Conservation (phyloP, 1,284 basidiomycete genomes). For the Irpex lacteus region DNA sequence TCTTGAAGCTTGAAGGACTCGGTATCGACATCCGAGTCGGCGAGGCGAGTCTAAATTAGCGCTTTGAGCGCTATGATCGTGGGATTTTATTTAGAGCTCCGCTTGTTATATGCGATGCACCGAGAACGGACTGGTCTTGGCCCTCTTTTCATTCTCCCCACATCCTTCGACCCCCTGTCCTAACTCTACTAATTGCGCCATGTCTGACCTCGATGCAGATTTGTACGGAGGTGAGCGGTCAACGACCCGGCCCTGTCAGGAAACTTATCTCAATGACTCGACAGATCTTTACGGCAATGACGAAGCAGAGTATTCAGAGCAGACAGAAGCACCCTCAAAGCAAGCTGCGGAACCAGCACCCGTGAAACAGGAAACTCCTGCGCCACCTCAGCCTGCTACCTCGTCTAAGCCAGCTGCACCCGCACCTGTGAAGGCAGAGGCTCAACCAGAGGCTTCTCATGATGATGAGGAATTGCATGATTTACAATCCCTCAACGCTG, state of each 20-base stretch:
- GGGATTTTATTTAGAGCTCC: conserved; percentile 7
- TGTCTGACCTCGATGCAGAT: conserved; percentile 82
- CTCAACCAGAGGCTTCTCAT: conserved; percentile 11
- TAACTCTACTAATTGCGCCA: conserved; percentile 26
- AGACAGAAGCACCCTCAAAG: conserved; percentile 31
- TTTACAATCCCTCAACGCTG: conserved; percentile 4
- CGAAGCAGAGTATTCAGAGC: conserved; percentile 55
- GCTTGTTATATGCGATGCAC: not conserved
- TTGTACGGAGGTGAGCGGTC: conserved; percentile 68
- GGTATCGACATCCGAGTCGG: too few species aligned
- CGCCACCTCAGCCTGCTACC: conserved; percentile 22
- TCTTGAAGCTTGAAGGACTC: too few species aligned
- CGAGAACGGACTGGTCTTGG: conserved; percentile 1
- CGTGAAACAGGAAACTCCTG: conserved; percentile 21
- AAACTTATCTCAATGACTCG: conserved; percentile 10
- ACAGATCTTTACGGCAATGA: conserved; percentile 80
- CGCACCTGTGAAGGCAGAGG: conserved; percentile 17
- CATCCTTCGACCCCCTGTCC: conserved; percentile 2
- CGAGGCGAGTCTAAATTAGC: too few species aligned
- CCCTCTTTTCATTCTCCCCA: conserved; percentile 2
- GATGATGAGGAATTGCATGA: conserved; percentile 12
- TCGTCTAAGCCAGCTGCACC: conserved; percentile 21
- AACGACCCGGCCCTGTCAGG: not conserved
- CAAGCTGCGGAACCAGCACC: not conserved
- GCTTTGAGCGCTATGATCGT: not conserved